Evolutionary conservation across 2,329 filamentous ascomycete species (phyloP).

Genomic region (Thelonectria discophora): DNA sequence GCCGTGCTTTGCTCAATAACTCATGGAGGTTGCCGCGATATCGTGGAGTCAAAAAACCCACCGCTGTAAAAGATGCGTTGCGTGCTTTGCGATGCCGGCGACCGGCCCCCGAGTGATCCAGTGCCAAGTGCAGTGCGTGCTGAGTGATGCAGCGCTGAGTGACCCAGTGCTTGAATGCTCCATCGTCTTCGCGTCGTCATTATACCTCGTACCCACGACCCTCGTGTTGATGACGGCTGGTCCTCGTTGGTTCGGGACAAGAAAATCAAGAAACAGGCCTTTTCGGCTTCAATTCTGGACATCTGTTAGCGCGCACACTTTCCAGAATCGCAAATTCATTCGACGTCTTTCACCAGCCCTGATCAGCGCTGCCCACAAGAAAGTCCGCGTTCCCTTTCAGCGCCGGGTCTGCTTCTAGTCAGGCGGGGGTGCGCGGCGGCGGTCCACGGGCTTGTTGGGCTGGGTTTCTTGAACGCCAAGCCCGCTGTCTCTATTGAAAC

Average conservation of each 20-base stretch:
- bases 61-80: constrained; percentile 1
- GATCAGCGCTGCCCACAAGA: too few relatives aligned
- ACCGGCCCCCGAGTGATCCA: constrained; percentile 12
- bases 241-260: constrained; percentile 27
- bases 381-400: constrained; percentile 15
- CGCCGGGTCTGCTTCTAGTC: neutral
- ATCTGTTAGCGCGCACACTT: constrained; percentile 30
- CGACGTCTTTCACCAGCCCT: constrained; percentile 12
- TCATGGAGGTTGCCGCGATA: constrained; percentile 4
- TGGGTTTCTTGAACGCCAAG: constrained; percentile 1
- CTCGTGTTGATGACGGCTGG: constrained; percentile 41
- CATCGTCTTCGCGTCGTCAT: constrained; percentile 34
- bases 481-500: constrained; percentile 5
- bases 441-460: constrained; percentile 10
- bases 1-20: neutral
- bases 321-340: constrained; percentile 24
- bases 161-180: too few relatives aligned
- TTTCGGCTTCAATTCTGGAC: constrained; percentile 15
- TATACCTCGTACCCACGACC: constrained; percentile 23
- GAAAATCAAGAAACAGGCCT: neutral
- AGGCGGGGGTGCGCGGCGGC: too few relatives aligned
- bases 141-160: constrained; percentile 12
- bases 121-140: neutral
- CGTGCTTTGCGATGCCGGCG: constrained; percentile 7
- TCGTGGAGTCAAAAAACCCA: constrained; percentile 13